These are phyloP conservation scores for Begonia loranthoides DNA, from an alignment of 306 rosid genomes.

Conservation along the genomic window DNA sequence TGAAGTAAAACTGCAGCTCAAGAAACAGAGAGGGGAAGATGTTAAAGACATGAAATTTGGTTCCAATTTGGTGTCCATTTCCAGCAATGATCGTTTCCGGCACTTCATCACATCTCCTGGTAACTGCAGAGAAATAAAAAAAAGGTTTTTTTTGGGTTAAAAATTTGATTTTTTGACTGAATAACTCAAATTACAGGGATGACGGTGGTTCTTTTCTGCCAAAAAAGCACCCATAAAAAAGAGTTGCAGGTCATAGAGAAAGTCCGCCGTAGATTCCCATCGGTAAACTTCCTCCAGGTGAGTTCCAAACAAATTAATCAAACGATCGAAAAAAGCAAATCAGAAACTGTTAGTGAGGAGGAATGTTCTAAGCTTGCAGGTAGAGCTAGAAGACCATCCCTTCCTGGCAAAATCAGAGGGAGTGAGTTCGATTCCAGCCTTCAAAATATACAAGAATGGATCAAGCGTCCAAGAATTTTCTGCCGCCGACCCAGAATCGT, in stretches of 20 bases:
- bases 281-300: conserved; percentile 88
- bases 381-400: conserved; percentile 84
- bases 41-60: conserved; percentile 62
- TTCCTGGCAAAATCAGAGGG: conserved; percentile 70
- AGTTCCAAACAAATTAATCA: background rate
- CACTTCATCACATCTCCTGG: conserved; percentile 84
- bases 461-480: conserved; percentile 70
- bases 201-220: conserved; percentile 82
- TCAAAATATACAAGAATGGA: conserved; percentile 88
- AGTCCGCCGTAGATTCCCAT: conserved; percentile 75
- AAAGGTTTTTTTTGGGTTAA: background rate
- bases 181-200: conserved; percentile 36
- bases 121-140: conserved; percentile 7
- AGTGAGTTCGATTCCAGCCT: conserved; percentile 58
- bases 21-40: conserved; percentile 58
- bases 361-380: too few relatives aligned
- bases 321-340: too few relatives aligned
- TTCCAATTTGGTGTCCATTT: conserved; percentile 53
- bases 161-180: background rate
- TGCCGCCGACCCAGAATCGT: conserved; percentile 39
- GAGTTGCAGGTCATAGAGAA: conserved; percentile 53
- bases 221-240: conserved; percentile 43
- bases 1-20: conserved; percentile 63
- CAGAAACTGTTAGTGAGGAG: too few relatives aligned
- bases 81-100: conserved; percentile 70